Percentiles rank a stretch among this genome's conserved stretches.
Conservation (phyloP, 75 land plant genomes). For the Cunninghamia lanceolata region DNA sequence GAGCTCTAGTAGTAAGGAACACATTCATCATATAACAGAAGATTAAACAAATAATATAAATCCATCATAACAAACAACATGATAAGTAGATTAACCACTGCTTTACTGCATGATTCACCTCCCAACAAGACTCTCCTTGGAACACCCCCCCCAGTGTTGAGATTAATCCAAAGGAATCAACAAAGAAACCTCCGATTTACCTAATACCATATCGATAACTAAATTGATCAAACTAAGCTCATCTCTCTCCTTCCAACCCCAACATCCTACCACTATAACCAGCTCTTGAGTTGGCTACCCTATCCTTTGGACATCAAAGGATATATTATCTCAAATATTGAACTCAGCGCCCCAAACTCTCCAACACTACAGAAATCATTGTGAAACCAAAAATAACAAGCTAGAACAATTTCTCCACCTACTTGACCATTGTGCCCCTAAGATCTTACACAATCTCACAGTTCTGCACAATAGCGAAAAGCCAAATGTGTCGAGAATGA, state of each 20-base stretch:
- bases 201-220: not conserved
- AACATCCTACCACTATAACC: not conserved
- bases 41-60: not conserved
- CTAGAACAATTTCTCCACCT: not conserved
- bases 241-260: not conserved
- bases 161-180: not conserved
- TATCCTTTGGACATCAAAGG: too few species aligned
- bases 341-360: not conserved
- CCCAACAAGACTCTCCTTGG: not conserved
- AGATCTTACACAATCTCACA: not conserved
- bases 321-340: not conserved
- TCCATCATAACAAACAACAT: not conserved
- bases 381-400: not conserved
- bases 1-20: not conserved
- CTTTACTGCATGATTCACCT: not conserved
- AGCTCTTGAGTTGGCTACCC: not conserved
- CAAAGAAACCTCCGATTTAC: not conserved
- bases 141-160: not conserved
- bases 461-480: not conserved
- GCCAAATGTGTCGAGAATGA: not conserved
- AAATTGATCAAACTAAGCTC: not conserved
- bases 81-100: not conserved
- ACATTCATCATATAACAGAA: not conserved
- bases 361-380: not conserved
- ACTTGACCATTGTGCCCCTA: not conserved